A percentile compares a stretch with the other conserved stretches of the same genome.
phyloP scores from a whole-genome alignment of 352 stramenopile genomes.

The Pythium aristosporum region DNA sequence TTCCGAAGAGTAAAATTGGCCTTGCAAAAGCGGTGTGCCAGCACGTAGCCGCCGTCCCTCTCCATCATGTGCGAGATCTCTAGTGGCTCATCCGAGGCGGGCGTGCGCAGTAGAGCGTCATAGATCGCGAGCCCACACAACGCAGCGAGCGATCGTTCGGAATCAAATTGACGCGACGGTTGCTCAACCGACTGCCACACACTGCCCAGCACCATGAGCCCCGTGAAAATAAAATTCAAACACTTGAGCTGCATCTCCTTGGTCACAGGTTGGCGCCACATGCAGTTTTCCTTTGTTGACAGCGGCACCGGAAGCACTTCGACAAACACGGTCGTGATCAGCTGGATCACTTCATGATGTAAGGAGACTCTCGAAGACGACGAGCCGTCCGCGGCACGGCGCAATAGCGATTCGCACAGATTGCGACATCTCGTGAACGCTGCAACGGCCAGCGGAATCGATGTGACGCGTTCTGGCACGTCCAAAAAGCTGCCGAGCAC shows the following conservation, averaged over 20 bases:
- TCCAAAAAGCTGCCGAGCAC: conserved; percentile 81
- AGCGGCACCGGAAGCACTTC: conserved; percentile 80
- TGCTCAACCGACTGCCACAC: conserved; percentile 90
- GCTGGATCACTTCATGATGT: conserved; percentile 87
- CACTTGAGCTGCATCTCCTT: conserved; percentile 84
- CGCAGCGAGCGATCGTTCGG: conserved; percentile 74
- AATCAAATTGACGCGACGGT: conserved; percentile 85
- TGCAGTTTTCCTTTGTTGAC: conserved; percentile 37
- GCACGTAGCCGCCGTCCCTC: conserved; percentile 74
- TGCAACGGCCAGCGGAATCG: conserved; percentile 70
- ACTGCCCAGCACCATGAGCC: conserved; percentile 77
- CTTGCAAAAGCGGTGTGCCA: conserved; percentile 85
- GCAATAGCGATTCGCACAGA: conserved; percentile 78
- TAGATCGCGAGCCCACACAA: conserved; percentile 81
- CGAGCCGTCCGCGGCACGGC: conserved; percentile 80
- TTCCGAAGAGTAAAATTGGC: conserved; percentile 80
- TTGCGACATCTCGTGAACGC: conserved; percentile 77
- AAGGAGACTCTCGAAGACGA: conserved; percentile 89
- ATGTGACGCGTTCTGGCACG: conserved; percentile 77
- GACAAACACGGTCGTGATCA: conserved; percentile 79
- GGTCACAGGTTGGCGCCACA: conserved; percentile 71
- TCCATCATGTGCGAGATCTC: conserved; percentile 84
- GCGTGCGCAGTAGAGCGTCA: conserved; percentile 77
- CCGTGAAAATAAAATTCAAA: conserved; percentile 68
- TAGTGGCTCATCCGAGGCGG: conserved; percentile 67